Conservation (phyloP, 2,329 filamentous ascomycete species). For the Hymenoscyphus repandus region DNA sequence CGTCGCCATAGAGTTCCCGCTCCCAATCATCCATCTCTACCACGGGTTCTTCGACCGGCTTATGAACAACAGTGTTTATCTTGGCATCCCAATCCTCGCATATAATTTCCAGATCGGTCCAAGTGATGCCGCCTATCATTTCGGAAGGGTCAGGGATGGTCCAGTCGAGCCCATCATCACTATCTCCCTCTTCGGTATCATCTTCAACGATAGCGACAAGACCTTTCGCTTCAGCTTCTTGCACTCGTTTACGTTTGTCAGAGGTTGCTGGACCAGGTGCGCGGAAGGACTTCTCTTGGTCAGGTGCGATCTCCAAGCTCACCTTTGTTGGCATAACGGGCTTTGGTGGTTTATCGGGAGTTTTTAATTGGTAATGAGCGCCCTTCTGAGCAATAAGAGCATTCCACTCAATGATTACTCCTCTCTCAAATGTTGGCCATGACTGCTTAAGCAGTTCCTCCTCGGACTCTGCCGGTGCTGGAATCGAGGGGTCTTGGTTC, state of each 20-base stretch:
- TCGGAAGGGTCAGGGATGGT: slow-evolving; percentile 51
- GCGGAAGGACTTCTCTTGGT: slow-evolving; percentile 81
- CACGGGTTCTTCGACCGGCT: slow-evolving; percentile 16
- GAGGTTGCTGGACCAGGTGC: slow-evolving; percentile 57
- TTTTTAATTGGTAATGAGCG: slow-evolving; percentile 72
- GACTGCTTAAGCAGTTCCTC: slow-evolving; percentile 72
- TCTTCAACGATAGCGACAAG: slow-evolving; percentile 40
- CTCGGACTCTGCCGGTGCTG: slow-evolving; percentile 65
- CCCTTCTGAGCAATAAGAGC: slow-evolving; percentile 77
- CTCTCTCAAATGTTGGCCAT: slow-evolving; percentile 75
- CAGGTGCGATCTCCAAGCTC: slow-evolving; percentile 76
- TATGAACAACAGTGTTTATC: slow-evolving; percentile 37
- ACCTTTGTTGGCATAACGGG: slow-evolving; percentile 81
- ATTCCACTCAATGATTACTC: slow-evolving; percentile 72
- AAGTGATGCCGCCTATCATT: slow-evolving; percentile 65
- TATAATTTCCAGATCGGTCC: slow-evolving; percentile 77
- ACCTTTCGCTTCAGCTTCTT: slow-evolving; percentile 45
- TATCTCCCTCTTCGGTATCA: slow-evolving; percentile 34
- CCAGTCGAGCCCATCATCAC: slow-evolving; percentile 46
- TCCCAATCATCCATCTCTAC: slow-evolving; percentile 58
- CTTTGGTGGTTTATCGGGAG: slow-evolving; percentile 73
- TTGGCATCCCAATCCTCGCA: slow-evolving; percentile 80
- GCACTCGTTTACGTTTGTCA: slow-evolving; percentile 50
- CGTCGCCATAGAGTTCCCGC: slow-evolving; percentile 43
- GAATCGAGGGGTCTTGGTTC: slow-evolving; percentile 59